Conservation (phyloP, 2,329 filamentous ascomycete genomes). For the Alternaria gansuensis region DNA sequence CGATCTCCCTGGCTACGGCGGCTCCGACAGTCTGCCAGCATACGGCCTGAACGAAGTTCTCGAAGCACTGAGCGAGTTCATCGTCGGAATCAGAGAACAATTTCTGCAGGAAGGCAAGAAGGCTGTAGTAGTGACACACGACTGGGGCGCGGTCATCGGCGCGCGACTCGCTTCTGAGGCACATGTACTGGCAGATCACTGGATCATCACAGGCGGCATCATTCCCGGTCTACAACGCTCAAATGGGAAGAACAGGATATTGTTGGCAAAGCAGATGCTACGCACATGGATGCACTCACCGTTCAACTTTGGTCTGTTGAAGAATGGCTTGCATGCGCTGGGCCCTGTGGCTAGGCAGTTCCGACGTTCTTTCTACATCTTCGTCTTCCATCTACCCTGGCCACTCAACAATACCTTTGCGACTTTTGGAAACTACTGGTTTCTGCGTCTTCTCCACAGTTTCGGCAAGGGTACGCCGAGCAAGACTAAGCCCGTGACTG, state of each 20-base stretch:
- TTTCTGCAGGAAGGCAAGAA: conserved; percentile 49
- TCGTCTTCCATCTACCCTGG: conserved; percentile 62
- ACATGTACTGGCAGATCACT: conserved; percentile 63
- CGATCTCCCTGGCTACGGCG: conserved; percentile 68
- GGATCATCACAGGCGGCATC: conserved; percentile 63
- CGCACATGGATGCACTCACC: conserved; percentile 59
- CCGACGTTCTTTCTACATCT: conserved; percentile 63
- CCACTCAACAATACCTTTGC: conserved; percentile 56
- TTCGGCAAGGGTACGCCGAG: conserved; percentile 47
- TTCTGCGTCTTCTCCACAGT: conserved; percentile 57
- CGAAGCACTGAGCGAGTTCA: conserved; percentile 63
- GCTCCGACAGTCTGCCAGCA: conserved; percentile 61
- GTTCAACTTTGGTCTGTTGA: conserved; percentile 56
- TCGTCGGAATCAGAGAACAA: conserved; percentile 60
- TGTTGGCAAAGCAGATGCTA: conserved; percentile 60
- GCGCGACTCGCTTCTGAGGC: conserved; percentile 68
- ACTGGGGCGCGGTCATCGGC: conserved; percentile 64
- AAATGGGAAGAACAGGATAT: conserved; percentile 55
- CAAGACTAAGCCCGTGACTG: conserved; percentile 16
- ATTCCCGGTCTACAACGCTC: conserved; percentile 55
- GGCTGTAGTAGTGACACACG: conserved; percentile 61
- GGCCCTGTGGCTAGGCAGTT: conserved; percentile 61
- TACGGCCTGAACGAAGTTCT: conserved; percentile 63
- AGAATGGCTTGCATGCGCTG: conserved; percentile 56
- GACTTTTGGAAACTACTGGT: conserved; percentile 61